These are phyloP conservation scores for Fusarium falciforme DNA, from an alignment of 2,329 filamentous ascomycete species.

Conservation along the genomic window DNA sequence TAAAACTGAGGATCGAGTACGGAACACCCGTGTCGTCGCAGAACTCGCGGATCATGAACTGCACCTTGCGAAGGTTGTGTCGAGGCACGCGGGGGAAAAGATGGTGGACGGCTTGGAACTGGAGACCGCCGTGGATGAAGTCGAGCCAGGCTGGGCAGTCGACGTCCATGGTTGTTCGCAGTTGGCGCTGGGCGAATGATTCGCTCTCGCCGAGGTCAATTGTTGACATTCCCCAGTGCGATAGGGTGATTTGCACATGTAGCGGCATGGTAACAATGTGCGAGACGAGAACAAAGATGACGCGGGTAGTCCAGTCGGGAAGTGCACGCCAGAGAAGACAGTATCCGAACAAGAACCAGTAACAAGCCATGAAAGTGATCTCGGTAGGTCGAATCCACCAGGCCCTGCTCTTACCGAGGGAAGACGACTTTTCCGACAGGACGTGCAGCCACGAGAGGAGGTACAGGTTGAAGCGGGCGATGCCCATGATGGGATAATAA, in stretches of 20 bases:
- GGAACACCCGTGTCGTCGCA: constrained; percentile 72
- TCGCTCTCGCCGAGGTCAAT: constrained; percentile 72
- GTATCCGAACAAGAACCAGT: constrained; percentile 77
- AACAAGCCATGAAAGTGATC: constrained; percentile 70
- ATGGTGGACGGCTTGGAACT: constrained; percentile 80
- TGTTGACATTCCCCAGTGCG: constrained; percentile 79
- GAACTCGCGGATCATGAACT: constrained; percentile 71
- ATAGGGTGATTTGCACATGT: constrained; percentile 78
- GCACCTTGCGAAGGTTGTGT: constrained; percentile 73
- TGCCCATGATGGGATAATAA: constrained; percentile 75
- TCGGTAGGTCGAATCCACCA: constrained; percentile 77
- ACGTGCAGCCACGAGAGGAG: constrained; percentile 75
- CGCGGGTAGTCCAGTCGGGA: constrained; percentile 66
- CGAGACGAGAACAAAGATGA: constrained; percentile 71
- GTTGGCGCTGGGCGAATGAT: constrained; percentile 75
- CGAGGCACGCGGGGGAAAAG: constrained; percentile 75
- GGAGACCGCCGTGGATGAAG: constrained; percentile 77
- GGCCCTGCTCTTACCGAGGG: constrained; percentile 66
- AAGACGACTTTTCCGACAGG: constrained; percentile 64
- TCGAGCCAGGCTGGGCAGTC: constrained; percentile 79
- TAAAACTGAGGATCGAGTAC: constrained; percentile 71
- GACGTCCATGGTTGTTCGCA: constrained; percentile 80
- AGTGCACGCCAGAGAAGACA: constrained; percentile 70
- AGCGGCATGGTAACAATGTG: constrained; percentile 75
- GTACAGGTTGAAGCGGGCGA: constrained; percentile 80